Conservation (phyloP, 352 stramenopile genomes). For the Blastocystis sp. region DNA sequence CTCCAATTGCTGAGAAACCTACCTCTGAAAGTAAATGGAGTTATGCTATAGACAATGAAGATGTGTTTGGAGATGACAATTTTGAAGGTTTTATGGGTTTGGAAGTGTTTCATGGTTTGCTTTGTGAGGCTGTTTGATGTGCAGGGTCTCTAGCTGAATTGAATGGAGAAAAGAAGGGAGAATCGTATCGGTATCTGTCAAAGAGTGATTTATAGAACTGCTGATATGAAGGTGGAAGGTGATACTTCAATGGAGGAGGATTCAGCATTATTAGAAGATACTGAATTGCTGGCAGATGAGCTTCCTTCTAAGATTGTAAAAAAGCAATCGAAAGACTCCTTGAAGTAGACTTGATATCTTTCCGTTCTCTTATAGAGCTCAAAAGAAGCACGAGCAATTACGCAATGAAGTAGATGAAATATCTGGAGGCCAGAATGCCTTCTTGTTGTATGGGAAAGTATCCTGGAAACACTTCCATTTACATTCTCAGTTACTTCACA, state of each 20-base stretch:
- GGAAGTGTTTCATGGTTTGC: constrained; percentile 53
- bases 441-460: neutral
- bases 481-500: neutral
- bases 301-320: neutral
- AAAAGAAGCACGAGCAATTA: constrained; percentile 47
- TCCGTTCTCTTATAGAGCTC: neutral
- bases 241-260: neutral
- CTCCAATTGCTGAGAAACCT: neutral
- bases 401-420: neutral
- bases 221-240: neutral
- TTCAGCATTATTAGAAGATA: neutral
- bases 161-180: constrained; percentile 11
- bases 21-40: neutral
- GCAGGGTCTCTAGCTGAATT: constrained; percentile 46
- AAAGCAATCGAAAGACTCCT: neutral
- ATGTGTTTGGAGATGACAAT: constrained; percentile 38
- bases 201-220: neutral
- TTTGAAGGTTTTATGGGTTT: constrained; percentile 58
- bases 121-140: neutral
- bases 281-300: neutral
- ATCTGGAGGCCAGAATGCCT: constrained; percentile 1
- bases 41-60: constrained; percentile 24
- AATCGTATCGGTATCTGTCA: neutral
- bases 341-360: neutral
- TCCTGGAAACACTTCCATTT: constrained; percentile 26